phyloP scores from a whole-genome alignment of 2,329 filamentous ascomycete genomes.

The Shiraia bambusicola region DNA sequence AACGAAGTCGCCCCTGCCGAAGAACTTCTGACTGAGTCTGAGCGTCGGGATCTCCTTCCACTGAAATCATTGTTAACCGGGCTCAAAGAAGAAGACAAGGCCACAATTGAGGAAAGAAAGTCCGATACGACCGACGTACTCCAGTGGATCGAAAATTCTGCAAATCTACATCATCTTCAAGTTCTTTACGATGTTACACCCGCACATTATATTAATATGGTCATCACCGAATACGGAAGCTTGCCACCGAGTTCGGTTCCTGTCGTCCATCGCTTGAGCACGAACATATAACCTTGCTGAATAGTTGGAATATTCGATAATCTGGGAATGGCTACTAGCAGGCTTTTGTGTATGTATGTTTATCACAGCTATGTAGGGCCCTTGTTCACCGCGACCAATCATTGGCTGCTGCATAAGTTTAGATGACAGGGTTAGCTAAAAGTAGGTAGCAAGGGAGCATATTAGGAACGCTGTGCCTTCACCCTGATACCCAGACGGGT shows the following conservation, averaged over 20 bases:
- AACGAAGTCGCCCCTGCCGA: slow-evolving; percentile 86
- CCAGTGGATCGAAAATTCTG: slow-evolving; percentile 41
- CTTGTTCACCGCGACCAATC: too few relatives aligned
- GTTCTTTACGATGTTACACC: slow-evolving; percentile 92
- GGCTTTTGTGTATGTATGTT: too few relatives aligned
- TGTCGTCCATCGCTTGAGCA: slow-evolving; percentile 63
- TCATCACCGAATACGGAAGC: slow-evolving; percentile 88
- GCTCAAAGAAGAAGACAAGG: slow-evolving; percentile 28
- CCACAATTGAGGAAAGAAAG: slow-evolving; percentile 16
- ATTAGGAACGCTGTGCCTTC: too few relatives aligned
- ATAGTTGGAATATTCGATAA: too few relatives aligned
- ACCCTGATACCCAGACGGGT: too few relatives aligned
- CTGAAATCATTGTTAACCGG: slow-evolving; percentile 31
- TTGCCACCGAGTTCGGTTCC: slow-evolving; percentile 85
- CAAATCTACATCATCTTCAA: slow-evolving; percentile 62
- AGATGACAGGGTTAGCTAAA: too few relatives aligned
- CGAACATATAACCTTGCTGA: slow-evolving; percentile 26
- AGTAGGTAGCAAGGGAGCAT: not conserved
- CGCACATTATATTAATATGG: slow-evolving; percentile 80
- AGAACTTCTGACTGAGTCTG: slow-evolving; percentile 54
- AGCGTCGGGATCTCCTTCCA: slow-evolving; percentile 35
- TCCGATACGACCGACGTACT: slow-evolving; percentile 34
- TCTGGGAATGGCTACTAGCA: too few relatives aligned
- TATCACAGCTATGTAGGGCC: not conserved
- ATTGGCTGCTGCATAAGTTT: too few relatives aligned